Evolutionary conservation across 192 early-diverging fungal genomes (phyloP), one percentile per base, ranked within the genome.

Genomic region (Gamsiella multidivaricata): DNA sequence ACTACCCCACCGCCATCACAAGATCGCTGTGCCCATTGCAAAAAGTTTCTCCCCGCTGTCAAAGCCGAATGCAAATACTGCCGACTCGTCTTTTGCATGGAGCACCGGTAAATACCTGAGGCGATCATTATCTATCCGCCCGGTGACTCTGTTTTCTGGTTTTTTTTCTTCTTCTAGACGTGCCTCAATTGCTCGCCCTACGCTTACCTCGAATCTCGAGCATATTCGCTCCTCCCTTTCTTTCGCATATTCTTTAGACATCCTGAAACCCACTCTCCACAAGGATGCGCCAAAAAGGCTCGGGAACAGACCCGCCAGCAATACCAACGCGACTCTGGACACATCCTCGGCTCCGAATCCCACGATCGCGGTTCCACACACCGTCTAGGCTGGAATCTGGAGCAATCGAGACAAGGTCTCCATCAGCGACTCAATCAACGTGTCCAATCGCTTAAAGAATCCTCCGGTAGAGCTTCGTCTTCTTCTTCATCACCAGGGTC

Each of bases 11-110:
- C 56, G 25, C 45, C 63, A 15, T 39, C 73, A 18, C 65, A 78
- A 28, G 73, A 78, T 43, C 59, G 73, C 32, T 78, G 73, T 62
- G 65, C 73, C 3, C 60, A 69, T 34, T 78, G 73, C 47, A 78
- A 78, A 57, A 78, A 78, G 46, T 78, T 78, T 41, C 51, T 78
- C 34, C 47, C 65, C 1, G 73, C 65, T 14, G 73, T 78, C 46
- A 78, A 78, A 29, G 73, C 73, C 9, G 73, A 78, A 55, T 78
- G 73, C 26, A 58, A 60, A 25, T 68, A 47, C 20, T 78, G 73
- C 31, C 42, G 51, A 4, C 34, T 58, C 2, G 39, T 78, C 29
- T 78, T 63, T 64, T 78, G 73, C 47, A 78, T 78, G 73, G 73
- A 78, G 26, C 73, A 78, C 36, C 39, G 73, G 73, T 69, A 69